phyloP scores from a whole-genome alignment of 2,329 filamentous ascomycete genomes.

The Xylaria sp. region DNA sequence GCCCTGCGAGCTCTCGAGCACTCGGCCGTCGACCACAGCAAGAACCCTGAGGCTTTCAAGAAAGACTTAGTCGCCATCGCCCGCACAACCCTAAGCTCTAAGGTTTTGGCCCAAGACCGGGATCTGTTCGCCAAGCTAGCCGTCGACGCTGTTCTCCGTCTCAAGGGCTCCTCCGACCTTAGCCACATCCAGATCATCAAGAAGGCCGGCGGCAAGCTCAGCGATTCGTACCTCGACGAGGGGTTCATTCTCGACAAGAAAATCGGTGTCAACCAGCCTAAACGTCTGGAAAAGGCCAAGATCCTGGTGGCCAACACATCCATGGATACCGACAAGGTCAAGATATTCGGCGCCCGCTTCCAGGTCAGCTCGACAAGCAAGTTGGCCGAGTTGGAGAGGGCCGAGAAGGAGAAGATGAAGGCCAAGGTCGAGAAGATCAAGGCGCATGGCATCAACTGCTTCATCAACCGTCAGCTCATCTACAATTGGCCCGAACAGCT shows the following conservation, averaged over 20 bases:
- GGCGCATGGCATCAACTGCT: slow-evolving; percentile 98
- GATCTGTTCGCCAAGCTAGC: slow-evolving; percentile 91
- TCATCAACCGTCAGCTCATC: slow-evolving; percentile 98
- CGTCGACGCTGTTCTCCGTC: slow-evolving; percentile 87
- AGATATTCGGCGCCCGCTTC: slow-evolving; percentile 97
- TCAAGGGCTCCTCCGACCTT: slow-evolving; percentile 90
- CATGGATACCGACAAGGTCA: slow-evolving; percentile 99
- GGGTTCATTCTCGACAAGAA: slow-evolving; percentile 99
- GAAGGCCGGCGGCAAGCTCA: slow-evolving; percentile 97
- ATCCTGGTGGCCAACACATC: slow-evolving; percentile 97
- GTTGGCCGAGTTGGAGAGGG: slow-evolving; percentile 97
- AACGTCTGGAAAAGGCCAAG: slow-evolving; percentile 96
- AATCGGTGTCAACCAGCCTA: slow-evolving; percentile 98
- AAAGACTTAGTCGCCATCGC: slow-evolving; percentile 91
- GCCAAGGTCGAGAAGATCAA: slow-evolving; percentile 99
- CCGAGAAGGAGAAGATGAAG: slow-evolving; percentile 99
- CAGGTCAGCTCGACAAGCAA: slow-evolving; percentile 97
- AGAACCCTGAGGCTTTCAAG: slow-evolving; percentile 82
- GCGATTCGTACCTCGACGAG: slow-evolving; percentile 96
- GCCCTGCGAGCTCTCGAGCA: slow-evolving; percentile 86
- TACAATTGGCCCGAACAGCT: slow-evolving; percentile 99
- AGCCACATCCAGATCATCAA: slow-evolving; percentile 99
- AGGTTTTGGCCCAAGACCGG: slow-evolving; percentile 93
- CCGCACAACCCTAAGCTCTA: slow-evolving; percentile 94
- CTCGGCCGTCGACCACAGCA: slow-evolving; percentile 89